Evolutionary conservation across 2,329 filamentous ascomycete species (phyloP).

Genomic region (Neoscytalidium dimidiatum): DNA sequence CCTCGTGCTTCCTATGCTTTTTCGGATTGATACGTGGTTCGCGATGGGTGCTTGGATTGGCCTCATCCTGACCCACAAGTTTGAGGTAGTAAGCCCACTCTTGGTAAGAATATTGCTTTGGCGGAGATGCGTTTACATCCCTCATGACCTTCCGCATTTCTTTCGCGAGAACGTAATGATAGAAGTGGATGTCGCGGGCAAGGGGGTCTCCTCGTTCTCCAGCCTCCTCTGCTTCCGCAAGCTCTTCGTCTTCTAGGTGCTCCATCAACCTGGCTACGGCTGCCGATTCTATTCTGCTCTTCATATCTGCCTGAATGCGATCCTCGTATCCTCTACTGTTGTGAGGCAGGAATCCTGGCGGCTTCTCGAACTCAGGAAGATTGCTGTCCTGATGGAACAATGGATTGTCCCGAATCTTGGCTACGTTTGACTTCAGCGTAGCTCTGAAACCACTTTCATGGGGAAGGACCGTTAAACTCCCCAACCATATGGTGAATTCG

Average conservation of each 20-base stretch:
- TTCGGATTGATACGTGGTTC: constrained; percentile 29
- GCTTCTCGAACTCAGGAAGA: not conserved
- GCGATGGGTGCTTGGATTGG: constrained; percentile 39
- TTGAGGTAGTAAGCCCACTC: constrained; percentile 43
- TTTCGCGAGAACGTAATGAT: constrained; percentile 49
- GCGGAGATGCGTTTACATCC: constrained; percentile 42
- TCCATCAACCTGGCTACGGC: not conserved
- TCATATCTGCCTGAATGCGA: constrained; percentile 20
- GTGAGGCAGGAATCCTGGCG: not conserved
- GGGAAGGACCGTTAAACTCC: constrained; percentile 56
- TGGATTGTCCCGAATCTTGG: constrained; percentile 24
- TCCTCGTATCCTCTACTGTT: constrained; percentile 15
- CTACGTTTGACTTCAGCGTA: constrained; percentile 33
- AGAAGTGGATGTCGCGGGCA: constrained; percentile 54
- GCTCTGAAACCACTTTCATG: constrained; percentile 46
- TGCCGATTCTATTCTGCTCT: constrained; percentile 1
- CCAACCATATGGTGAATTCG: constrained; percentile 58
- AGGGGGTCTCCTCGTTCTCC: constrained; percentile 44
- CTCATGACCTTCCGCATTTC: constrained; percentile 47
- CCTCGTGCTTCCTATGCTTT: not conserved
- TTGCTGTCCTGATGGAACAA: not conserved
- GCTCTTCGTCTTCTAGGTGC: constrained; percentile 33
- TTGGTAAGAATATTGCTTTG: constrained; percentile 40
- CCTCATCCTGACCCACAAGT: constrained; percentile 42
- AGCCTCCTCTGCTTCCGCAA: constrained; percentile 44